Evolutionary conservation across 768 basidiomycete genomes (phyloP).

Genomic region (Rhodotorula paludigena): DNA sequence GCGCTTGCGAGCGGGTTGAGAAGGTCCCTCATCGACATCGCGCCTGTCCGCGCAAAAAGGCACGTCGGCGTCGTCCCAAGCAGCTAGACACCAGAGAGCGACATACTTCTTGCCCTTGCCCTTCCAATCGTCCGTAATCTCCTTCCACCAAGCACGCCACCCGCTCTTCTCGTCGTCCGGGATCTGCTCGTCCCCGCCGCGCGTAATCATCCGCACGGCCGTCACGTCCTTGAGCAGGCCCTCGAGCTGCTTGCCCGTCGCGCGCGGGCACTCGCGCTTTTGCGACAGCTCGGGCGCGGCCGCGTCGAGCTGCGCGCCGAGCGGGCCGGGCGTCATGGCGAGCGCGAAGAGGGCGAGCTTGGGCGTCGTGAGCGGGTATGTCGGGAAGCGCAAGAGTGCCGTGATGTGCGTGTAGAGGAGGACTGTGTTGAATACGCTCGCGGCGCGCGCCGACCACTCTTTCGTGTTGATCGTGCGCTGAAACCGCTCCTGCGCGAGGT

Average conservation of each 20-base stretch:
- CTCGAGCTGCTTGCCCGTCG: slow-evolving; percentile 12
- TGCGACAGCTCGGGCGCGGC: background rate
- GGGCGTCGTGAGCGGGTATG: slow-evolving; percentile 24
- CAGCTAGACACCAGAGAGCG: background rate
- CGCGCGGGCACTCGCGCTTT: background rate
- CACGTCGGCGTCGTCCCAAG: background rate
- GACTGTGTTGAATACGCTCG: slow-evolving; percentile 12
- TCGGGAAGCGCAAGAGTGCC: slow-evolving; percentile 27
- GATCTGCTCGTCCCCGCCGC: slow-evolving; percentile 4
- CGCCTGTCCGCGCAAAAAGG: background rate
- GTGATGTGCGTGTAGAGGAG: slow-evolving; percentile 27
- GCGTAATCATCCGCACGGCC: slow-evolving; percentile 14
- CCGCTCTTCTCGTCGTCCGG: slow-evolving; percentile 4
- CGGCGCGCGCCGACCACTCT: slow-evolving; percentile 15
- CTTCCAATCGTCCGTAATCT: slow-evolving; percentile 17
- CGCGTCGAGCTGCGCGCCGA: background rate
- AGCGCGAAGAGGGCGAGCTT: slow-evolving; percentile 26
- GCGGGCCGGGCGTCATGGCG: slow-evolving; percentile 30
- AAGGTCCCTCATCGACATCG: background rate
- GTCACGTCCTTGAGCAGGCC: slow-evolving; percentile 21
- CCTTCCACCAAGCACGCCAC: slow-evolving; percentile 20
- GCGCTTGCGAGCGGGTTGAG: slow-evolving; percentile 6
- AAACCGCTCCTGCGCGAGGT: slow-evolving; percentile 23
- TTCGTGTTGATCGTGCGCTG: slow-evolving; percentile 10
- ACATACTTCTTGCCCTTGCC: slow-evolving; percentile 1